phyloP scores from a whole-genome alignment of 306 rosid genomes.

The Quercus ilex region DNA sequence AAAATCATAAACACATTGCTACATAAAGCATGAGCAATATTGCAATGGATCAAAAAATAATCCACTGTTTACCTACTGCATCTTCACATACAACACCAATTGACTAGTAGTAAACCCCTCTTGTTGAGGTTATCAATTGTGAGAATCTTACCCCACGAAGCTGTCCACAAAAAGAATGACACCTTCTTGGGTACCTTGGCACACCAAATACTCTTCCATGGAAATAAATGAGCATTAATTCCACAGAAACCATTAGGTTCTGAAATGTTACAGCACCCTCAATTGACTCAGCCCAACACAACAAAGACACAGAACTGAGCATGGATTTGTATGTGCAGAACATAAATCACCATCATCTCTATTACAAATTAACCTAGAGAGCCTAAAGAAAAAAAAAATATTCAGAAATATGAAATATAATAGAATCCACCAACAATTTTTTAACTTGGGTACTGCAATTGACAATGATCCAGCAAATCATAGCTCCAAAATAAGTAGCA shows the following conservation, averaged over 20 bases:
- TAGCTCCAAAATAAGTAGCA: slow-evolving; percentile 22
- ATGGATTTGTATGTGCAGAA: background rate
- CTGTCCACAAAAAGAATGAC: too few relatives aligned
- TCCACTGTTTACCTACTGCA: too few relatives aligned
- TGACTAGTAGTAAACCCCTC: too few relatives aligned
- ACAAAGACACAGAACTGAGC: background rate
- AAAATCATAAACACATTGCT: too few relatives aligned
- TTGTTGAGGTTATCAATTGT: too few relatives aligned
- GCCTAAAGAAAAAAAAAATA: background rate
- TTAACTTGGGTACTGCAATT: background rate
- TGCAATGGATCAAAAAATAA: too few relatives aligned
- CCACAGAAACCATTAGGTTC: background rate
- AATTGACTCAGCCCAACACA: background rate
- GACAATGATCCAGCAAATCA: slow-evolving; percentile 6
- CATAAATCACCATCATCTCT: background rate
- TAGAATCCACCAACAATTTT: background rate
- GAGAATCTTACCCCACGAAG: too few relatives aligned
- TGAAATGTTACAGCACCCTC: background rate
- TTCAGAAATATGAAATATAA: background rate
- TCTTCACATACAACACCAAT: too few relatives aligned
- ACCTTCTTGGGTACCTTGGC: too few relatives aligned
- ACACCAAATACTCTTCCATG: too few relatives aligned
- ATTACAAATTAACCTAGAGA: background rate
- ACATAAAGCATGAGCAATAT: too few relatives aligned
- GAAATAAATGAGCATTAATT: too few relatives aligned